These are phyloP conservation scores for Plantago rigida DNA, from an alignment of 305 asterid genomes.

Conservation along the genomic window DNA sequence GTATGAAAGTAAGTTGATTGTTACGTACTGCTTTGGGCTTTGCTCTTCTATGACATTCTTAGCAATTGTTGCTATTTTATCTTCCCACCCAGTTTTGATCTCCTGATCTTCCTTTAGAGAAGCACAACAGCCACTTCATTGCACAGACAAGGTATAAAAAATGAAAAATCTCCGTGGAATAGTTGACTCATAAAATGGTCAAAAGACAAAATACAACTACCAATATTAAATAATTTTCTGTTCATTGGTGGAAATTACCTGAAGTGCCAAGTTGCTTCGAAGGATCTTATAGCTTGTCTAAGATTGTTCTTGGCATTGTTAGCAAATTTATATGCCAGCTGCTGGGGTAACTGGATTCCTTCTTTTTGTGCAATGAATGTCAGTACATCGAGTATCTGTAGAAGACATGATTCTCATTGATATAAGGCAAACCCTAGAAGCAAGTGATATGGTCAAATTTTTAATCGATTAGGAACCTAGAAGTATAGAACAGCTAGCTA, in stretches of 20 bases:
- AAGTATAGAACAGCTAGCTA: constrained; percentile 19
- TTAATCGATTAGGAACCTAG: background rate
- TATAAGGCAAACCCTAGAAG: constrained; percentile 18
- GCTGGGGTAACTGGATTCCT: constrained; percentile 45
- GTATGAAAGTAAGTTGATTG: constrained; percentile 2
- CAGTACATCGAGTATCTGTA: constrained; percentile 58
- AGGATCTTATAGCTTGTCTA: constrained; percentile 84
- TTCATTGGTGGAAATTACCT: constrained; percentile 35
- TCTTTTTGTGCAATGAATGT: constrained; percentile 60
- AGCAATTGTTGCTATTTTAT: constrained; percentile 64
- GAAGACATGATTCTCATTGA: constrained; percentile 16
- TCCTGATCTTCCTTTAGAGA: constrained; percentile 50
- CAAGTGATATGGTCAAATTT: constrained; percentile 1
- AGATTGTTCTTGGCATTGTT: constrained; percentile 65
- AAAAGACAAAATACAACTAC: constrained; percentile 8
- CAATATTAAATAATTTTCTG: constrained; percentile 11
- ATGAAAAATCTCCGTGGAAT: constrained; percentile 21
- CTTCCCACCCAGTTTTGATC: constrained; percentile 84
- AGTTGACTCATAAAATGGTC: constrained; percentile 10
- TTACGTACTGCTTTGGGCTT: constrained; percentile 77
- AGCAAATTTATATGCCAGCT: constrained; percentile 56
- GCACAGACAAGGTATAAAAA: constrained; percentile 19
- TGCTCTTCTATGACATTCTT: constrained; percentile 64
- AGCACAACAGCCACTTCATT: constrained; percentile 40
- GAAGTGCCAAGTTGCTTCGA: constrained; percentile 79